These are phyloP conservation scores for Geosmithia morbida DNA, from an alignment of 2,329 filamentous ascomycete species.

Conservation along the genomic window DNA sequence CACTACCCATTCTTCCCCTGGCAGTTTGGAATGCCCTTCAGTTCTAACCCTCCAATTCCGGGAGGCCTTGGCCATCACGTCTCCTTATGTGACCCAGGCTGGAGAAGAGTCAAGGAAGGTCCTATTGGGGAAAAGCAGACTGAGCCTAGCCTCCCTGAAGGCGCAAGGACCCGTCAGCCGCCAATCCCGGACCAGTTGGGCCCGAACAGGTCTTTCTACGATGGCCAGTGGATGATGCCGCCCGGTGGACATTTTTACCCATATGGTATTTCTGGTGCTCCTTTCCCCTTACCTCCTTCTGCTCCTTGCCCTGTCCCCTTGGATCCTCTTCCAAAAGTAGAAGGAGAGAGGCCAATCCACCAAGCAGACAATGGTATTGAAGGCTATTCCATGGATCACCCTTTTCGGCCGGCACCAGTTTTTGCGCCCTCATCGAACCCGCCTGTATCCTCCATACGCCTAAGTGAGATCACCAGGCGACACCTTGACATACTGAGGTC, in stretches of 20 bases:
- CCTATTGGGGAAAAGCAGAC: constrained; percentile 12
- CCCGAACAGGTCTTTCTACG: constrained; percentile 24
- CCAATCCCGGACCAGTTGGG: constrained; percentile 31
- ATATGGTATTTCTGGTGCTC: constrained; percentile 8
- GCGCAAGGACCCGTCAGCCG: constrained; percentile 15
- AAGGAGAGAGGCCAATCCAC: neutral
- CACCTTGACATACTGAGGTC: constrained; percentile 36
- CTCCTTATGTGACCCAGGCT: constrained; percentile 2
- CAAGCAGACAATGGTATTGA: neutral
- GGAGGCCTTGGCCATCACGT: constrained; percentile 6
- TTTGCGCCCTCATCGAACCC: constrained; percentile 10
- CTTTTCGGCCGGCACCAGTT: neutral
- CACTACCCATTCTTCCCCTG: constrained; percentile 23
- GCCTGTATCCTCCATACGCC: constrained; percentile 43
- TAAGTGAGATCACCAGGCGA: constrained; percentile 45
- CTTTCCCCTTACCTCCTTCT: constrained; percentile 9
- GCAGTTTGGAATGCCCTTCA: constrained; percentile 17
- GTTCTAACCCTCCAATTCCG: constrained; percentile 11
- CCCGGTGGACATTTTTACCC: constrained; percentile 7
- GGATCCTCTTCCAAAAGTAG: neutral
- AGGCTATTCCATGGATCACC: neutral
- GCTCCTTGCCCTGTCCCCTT: constrained; percentile 7
- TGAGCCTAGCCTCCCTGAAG: constrained; percentile 16
- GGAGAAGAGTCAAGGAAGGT: constrained; percentile 9
- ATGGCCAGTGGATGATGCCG: constrained; percentile 20